These are phyloP conservation scores for Aspergillus thermomutatus DNA, from an alignment of 2,329 filamentous ascomycete species.

Conservation along the genomic window DNA sequence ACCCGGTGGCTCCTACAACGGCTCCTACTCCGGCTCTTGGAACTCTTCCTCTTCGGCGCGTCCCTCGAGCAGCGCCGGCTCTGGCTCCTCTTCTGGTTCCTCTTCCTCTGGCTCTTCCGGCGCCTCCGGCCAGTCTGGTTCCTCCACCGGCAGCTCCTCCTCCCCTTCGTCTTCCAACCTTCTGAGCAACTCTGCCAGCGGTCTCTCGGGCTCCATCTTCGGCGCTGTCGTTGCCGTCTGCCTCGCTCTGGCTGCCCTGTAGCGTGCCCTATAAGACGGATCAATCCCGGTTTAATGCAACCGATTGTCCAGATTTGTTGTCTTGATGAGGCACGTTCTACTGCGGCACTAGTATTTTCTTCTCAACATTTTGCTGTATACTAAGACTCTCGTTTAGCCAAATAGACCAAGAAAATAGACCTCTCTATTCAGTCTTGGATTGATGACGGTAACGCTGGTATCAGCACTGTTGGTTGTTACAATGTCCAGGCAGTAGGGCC, in stretches of 20 bases:
- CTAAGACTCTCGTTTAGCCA: neutral
- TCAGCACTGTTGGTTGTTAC: neutral
- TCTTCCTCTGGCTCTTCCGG: conserved; percentile 6
- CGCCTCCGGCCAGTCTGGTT: conserved; percentile 1
- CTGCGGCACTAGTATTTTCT: neutral
- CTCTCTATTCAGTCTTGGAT: neutral
- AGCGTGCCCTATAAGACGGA: conserved; percentile 30
- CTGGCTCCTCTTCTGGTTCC: conserved; percentile 26
- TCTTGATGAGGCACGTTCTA: neutral
- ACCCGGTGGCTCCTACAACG: conserved; percentile 3
- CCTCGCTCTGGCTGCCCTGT: conserved; percentile 48
- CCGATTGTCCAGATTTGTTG: neutral
- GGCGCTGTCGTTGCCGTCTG: conserved; percentile 67
- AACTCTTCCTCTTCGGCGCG: conserved; percentile 4
- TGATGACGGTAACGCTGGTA: neutral
- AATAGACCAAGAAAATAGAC: neutral
- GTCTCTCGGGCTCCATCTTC: conserved; percentile 34
- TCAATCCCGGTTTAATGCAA: neutral
- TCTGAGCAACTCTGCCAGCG: conserved; percentile 10
- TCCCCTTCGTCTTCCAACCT: conserved; percentile 4
- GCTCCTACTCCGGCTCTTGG: conserved; percentile 18
- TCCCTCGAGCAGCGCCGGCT: conserved; percentile 4
- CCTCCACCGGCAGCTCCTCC: conserved; percentile 4
- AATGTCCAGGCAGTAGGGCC: neutral
- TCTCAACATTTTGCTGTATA: neutral